phyloP scores from a whole-genome alignment of 1,139 yeast species.

The Pichia sp. region DNA sequence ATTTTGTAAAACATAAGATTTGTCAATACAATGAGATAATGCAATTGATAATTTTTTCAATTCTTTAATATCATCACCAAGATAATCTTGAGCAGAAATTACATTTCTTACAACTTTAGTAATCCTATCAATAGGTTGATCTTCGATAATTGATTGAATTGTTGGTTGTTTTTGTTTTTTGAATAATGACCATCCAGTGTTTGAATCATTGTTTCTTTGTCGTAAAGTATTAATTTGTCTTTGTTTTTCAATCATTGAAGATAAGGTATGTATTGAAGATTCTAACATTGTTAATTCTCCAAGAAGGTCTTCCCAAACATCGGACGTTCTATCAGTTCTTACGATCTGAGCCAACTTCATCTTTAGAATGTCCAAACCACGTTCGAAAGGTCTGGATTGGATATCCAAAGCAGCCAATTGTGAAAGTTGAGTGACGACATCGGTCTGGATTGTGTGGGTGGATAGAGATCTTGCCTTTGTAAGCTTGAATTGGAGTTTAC shows the following conservation, averaged over 20 bases:
- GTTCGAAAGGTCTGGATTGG: constrained; percentile 15
- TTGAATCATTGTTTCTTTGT: not conserved
- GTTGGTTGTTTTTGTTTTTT: too few species aligned
- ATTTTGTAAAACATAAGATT: constrained; percentile 1
- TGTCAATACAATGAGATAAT: constrained; percentile 10
- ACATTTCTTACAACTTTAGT: constrained; percentile 17
- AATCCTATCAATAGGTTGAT: constrained; percentile 8
- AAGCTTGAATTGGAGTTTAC: constrained; percentile 14
- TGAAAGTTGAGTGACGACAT: constrained; percentile 8
- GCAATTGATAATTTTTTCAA: constrained; percentile 10
- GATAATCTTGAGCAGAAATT: constrained; percentile 12
- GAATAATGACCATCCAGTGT: constrained; percentile 8
- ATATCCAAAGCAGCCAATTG: constrained; percentile 3
- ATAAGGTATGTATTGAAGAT: constrained; percentile 7
- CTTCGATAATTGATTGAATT: too few species aligned
- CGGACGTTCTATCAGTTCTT: constrained; percentile 15
- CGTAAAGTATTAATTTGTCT: not conserved
- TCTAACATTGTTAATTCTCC: constrained; percentile 17
- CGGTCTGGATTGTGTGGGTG: constrained; percentile 7
- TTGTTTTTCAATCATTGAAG: constrained; percentile 11
- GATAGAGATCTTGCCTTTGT: constrained; percentile 13
- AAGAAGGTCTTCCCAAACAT: constrained; percentile 19
- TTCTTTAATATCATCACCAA: constrained; percentile 18
- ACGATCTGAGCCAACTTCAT: constrained; percentile 15
- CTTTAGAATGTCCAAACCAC: constrained; percentile 12